phyloP scores from a whole-genome alignment of 169 alveolate genomes.

The Plasmodium inui region DNA sequence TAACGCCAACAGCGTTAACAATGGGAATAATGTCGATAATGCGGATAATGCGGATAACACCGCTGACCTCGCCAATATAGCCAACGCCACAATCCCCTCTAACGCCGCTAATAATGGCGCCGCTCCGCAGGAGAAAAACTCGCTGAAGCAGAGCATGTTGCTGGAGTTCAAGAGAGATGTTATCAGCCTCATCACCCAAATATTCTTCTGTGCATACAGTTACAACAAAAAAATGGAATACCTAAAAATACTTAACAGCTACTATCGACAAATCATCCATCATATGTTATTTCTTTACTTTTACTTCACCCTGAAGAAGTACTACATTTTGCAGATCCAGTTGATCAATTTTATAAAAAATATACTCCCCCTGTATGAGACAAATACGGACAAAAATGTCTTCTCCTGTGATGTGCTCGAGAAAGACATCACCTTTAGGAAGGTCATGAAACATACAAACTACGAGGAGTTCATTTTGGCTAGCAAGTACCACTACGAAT shows the following conservation, averaged over 20 bases:
- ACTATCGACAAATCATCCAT: slow-evolving; percentile 38
- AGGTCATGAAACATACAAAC: not conserved
- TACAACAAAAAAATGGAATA: slow-evolving; percentile 13
- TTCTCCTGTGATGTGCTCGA: not conserved
- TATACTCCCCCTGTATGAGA: slow-evolving; percentile 30
- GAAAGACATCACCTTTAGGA: not conserved
- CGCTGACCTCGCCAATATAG: not conserved
- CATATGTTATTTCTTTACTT: slow-evolving; percentile 49
- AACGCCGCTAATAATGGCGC: not conserved
- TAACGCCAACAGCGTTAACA: no score
- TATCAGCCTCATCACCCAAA: not conserved
- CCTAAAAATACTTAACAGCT: slow-evolving; percentile 15
- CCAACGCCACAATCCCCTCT: not conserved
- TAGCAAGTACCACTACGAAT: slow-evolving; percentile 43
- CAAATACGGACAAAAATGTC: not conserved
- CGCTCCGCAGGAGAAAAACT: slow-evolving; percentile 10
- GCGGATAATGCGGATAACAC: no score
- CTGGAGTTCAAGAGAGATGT: slow-evolving; percentile 51
- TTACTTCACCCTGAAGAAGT: slow-evolving; percentile 61
- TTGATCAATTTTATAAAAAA: slow-evolving; percentile 20
- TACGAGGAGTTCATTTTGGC: slow-evolving; percentile 57
- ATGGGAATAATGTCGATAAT: no score
- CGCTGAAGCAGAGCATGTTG: slow-evolving; percentile 10
- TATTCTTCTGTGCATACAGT: slow-evolving; percentile 5
- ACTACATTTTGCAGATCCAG: slow-evolving; percentile 44